Conservation (phyloP, 176 grass and related monocot genomes). For the Ananas comosus region DNA sequence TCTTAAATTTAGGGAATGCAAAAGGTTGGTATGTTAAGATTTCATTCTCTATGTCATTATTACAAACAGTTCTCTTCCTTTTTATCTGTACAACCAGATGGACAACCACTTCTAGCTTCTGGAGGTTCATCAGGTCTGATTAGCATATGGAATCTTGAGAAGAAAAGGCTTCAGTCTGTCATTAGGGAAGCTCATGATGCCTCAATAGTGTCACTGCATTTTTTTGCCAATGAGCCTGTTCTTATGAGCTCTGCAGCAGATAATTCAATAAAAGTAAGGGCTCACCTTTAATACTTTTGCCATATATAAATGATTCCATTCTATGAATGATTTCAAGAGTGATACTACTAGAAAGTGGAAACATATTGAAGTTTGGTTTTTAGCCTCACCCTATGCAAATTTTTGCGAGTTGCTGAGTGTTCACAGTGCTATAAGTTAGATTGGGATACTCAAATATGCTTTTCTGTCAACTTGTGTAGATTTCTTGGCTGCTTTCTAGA, state of each 20-base stretch:
- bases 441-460: no score
- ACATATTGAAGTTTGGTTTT: background rate
- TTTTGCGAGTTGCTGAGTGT: no score
- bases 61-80: background rate
- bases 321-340: background rate
- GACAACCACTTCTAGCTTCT: slow-evolving; percentile 82
- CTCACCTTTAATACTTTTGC: background rate
- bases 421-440: no score
- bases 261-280: slow-evolving; percentile 94
- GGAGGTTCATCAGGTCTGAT: slow-evolving; percentile 96
- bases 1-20: no score
- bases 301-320: background rate
- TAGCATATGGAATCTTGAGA: slow-evolving; percentile 97
- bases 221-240: slow-evolving; percentile 88
- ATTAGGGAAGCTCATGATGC: slow-evolving; percentile 92
- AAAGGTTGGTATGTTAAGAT: no score
- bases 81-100: slow-evolving; percentile 50
- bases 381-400: background rate
- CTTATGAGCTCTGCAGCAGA: slow-evolving; percentile 94
- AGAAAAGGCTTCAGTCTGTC: slow-evolving; percentile 74
- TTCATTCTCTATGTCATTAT: no score
- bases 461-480: background rate
- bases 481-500: no score
- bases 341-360: no score
- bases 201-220: slow-evolving; percentile 80